Evolutionary conservation across 108 stramenopile species (phyloP), one percentile per base, ranked within the genome.

Genomic region (Aureococcus anophagefferens): DNA sequence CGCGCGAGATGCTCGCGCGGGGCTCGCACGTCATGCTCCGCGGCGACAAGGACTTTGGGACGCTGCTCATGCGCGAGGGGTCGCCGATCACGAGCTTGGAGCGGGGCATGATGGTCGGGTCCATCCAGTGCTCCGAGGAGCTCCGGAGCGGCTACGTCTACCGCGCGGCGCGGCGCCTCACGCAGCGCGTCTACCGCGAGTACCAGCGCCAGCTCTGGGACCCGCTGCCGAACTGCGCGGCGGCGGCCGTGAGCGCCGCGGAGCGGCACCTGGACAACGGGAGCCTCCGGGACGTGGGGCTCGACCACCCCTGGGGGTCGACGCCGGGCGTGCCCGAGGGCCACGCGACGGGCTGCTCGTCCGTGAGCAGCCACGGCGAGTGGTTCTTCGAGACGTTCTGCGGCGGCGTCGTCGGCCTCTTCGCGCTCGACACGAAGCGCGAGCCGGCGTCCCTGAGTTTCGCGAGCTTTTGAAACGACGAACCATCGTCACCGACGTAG

Each of bases 201-300:
- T 71, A 71, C 63, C 70, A 71, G 35, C 62, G 70, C 28, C 70
- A 71, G 70, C 63, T 71, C 35, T 71, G 70, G 70, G 70, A 71
- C 63, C 70, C 46, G 69, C 62, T 36, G 31, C 69, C 31, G 36
- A 18, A 17, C 33, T 62, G 16, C 44, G 69, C 33, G 32, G 69
- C 51, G 33, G 59, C 32, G 37, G 62, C 59, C 15, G 35, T 70
- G 69, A 34, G 9, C 40, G 15, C 13, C 59, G 62, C 46, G 32
- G 32, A 5, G 59, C 29, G 29, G 37, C 0, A 11, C 44, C 28
- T 30, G 7, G 36, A 70, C 33, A 64, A 18, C 31, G 14, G 9
- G 63, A 64, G 14, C 14, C 63, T 31, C 9, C 63, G 63, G 7
- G 51, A 15, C 17, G 5, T 31, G 14, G 40, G 40, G 9, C 9